Evolutionary conservation across 169 alveolate species (phyloP).

Genomic region (Plasmodium ovale): DNA sequence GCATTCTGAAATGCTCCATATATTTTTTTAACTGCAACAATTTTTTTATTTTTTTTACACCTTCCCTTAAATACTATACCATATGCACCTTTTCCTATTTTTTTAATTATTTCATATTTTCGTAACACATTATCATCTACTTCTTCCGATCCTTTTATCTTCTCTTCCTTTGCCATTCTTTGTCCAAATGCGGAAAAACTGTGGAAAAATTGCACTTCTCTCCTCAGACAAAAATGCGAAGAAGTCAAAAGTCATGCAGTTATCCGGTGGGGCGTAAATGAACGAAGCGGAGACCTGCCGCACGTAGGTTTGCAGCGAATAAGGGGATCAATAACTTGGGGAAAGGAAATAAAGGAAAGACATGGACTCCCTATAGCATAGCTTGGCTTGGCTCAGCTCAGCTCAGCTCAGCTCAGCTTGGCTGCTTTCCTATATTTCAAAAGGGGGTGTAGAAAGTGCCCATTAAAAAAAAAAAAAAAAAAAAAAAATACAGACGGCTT

Average conservation of each 20-base stretch:
- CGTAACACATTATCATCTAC: slow-evolving; percentile 94
- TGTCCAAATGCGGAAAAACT: neutral
- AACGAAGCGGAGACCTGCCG: too few relatives aligned
- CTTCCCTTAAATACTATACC: slow-evolving; percentile 99
- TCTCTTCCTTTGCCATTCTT: neutral
- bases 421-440: too few relatives aligned
- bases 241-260: too few relatives aligned
- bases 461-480: neutral
- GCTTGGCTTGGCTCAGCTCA: too few relatives aligned
- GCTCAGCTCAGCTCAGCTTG: too few relatives aligned
- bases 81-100: slow-evolving; percentile 98
- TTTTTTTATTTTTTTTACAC: slow-evolving; percentile 94
- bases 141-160: slow-evolving; percentile 81
- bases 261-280: too few relatives aligned
- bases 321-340: too few relatives aligned
- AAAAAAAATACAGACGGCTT: neutral
- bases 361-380: too few relatives aligned
- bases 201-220: too few relatives aligned
- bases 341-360: too few relatives aligned
- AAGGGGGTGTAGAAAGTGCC: too few relatives aligned
- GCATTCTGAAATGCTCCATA: slow-evolving; percentile 99
- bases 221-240: neutral
- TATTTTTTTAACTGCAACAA: slow-evolving; percentile 98
- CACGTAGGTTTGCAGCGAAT: too few relatives aligned
- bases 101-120: slow-evolving; percentile 91